Percentiles rank a stretch among this genome's conserved stretches.
Evolutionary conservation across 1,284 basidiomycete species (phyloP).

Genomic region (Leccinum pseudoinsigne): DNA sequence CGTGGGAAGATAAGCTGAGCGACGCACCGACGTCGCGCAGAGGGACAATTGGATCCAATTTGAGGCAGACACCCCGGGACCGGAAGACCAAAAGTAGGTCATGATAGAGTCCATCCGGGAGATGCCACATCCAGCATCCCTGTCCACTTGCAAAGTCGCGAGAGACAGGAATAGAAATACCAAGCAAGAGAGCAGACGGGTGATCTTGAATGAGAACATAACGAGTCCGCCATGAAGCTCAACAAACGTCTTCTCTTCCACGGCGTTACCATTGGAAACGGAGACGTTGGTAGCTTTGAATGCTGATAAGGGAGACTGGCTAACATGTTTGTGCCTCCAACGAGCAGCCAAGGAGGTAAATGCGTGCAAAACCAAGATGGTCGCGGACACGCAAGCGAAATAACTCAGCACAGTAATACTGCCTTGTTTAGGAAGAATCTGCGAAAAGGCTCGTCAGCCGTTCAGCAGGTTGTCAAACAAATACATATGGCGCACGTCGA

Average conservation of each 20-base stretch:
- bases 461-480: not conserved
- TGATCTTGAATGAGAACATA: not conserved
- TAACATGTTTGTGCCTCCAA: not conserved
- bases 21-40: slow-evolving; percentile 4
- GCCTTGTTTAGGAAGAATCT: not conserved
- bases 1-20: not conserved
- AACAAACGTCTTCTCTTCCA: not conserved
- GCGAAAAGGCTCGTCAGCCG: not conserved
- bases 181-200: slow-evolving; percentile 2
- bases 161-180: slow-evolving; percentile 1
- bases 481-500: not conserved
- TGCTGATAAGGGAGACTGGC: not conserved
- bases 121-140: not conserved
- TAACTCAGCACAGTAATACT: not conserved
- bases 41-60: not conserved
- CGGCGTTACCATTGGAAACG: not conserved
- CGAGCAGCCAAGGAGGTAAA: not conserved
- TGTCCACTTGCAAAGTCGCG: not conserved
- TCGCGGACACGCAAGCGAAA: not conserved
- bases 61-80: not conserved
- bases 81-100: not conserved
- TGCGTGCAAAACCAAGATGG: not conserved
- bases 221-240: slow-evolving; percentile 1
- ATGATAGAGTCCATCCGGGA: not conserved
- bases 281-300: not conserved